phyloP scores from a whole-genome alignment of 2,329 filamentous ascomycete species.

The Sporothrix dimorphospora region DNA sequence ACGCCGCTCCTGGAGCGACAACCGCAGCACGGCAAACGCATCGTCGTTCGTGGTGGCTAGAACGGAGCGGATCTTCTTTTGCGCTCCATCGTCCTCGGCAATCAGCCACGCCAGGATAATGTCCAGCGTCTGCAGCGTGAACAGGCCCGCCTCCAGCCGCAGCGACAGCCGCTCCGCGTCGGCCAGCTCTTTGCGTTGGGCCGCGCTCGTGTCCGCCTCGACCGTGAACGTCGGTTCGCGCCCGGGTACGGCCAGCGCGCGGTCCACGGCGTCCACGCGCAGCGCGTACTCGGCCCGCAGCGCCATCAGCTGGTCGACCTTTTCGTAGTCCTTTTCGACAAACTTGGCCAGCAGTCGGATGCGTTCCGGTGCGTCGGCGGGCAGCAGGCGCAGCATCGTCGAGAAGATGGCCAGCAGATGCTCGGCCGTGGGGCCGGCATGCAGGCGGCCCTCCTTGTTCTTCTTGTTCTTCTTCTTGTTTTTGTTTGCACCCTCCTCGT shows the following conservation, averaged over 20 bases:
- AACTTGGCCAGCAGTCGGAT: constrained; percentile 92
- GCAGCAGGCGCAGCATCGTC: constrained; percentile 77
- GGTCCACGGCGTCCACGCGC: constrained; percentile 64
- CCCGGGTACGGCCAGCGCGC: constrained; percentile 55
- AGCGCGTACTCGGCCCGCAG: constrained; percentile 72
- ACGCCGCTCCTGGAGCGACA: constrained; percentile 66
- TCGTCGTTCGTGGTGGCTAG: too few species aligned
- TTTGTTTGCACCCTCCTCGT: constrained; percentile 38
- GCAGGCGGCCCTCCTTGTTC: constrained; percentile 29
- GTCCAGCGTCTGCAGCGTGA: constrained; percentile 81
- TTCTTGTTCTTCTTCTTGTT: constrained; percentile 31
- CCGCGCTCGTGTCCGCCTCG: constrained; percentile 57
- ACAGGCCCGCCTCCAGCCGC: constrained; percentile 82
- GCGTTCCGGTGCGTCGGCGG: constrained; percentile 73
- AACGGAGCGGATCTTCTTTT: constrained; percentile 60
- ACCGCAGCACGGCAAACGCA: constrained; percentile 62
- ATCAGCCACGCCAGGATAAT: constrained; percentile 86
- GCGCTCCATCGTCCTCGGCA: constrained; percentile 82
- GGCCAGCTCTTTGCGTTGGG: constrained; percentile 60
- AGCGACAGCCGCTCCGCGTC: constrained; percentile 74
- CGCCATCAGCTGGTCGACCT: constrained; percentile 71
- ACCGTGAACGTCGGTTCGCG: constrained; percentile 32
- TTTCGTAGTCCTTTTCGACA: constrained; percentile 91
- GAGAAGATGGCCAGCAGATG: constrained; percentile 86
- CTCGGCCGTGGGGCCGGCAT: constrained; percentile 70